Conservation (phyloP, 2,329 filamentous ascomycete species). For the Aspergillus aculeatus region DNA sequence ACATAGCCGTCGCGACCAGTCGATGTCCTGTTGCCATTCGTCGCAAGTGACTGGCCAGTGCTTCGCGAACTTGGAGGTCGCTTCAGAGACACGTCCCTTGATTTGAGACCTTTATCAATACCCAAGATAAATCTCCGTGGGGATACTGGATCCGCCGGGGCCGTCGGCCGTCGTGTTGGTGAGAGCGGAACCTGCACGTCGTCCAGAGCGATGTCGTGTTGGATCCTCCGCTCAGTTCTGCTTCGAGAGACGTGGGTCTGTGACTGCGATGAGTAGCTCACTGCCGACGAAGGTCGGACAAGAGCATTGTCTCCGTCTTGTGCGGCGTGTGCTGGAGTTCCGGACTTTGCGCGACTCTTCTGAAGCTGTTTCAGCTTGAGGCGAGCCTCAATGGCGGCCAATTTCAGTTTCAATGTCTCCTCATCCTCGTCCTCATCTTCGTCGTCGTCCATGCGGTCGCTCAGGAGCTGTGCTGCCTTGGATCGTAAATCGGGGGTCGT, state of each 20-base stretch:
- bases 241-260: constrained; percentile 18
- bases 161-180: constrained; percentile 54
- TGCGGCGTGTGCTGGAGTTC: constrained; percentile 20
- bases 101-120: constrained; percentile 83
- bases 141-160: constrained; percentile 61
- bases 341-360: constrained; percentile 46
- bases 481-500: constrained; percentile 42
- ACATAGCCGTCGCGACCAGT: constrained; percentile 23
- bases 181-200: constrained; percentile 75
- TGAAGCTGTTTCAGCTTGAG: constrained; percentile 85
- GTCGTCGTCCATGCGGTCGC: constrained; percentile 39
- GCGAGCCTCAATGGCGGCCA: constrained; percentile 84
- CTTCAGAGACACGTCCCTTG: constrained; percentile 79
- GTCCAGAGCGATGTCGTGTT: constrained; percentile 23
- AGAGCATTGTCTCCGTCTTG: constrained; percentile 23
- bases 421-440: constrained; percentile 75
- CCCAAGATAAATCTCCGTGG: constrained; percentile 78
- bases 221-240: constrained; percentile 13
- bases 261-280: constrained; percentile 23
- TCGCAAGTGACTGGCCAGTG: constrained; percentile 26
- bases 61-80: constrained; percentile 51
- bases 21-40: constrained; percentile 27
- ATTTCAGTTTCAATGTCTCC: constrained; percentile 79
- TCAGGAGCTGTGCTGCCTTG: constrained; percentile 33
- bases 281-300: constrained; percentile 26